Evolutionary conservation across 2,329 filamentous ascomycete species (phyloP).

Genomic region (Colletotrichum somersetense): DNA sequence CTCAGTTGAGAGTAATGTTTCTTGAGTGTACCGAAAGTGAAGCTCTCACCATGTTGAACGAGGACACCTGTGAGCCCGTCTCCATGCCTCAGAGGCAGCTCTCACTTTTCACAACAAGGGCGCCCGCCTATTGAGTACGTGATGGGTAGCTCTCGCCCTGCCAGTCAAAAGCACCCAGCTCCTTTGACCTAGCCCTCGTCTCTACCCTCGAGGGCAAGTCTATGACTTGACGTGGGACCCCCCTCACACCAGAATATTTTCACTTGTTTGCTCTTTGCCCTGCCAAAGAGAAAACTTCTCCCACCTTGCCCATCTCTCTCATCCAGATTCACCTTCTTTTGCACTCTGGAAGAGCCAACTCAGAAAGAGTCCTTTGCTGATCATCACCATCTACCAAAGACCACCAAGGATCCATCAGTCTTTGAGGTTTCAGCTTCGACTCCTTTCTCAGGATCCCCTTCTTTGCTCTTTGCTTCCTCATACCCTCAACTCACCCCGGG

Average conservation of each 20-base stretch:
- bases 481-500: not conserved
- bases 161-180: slow-evolving; percentile 8
- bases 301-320: not conserved
- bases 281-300: not conserved
- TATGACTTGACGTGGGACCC: not conserved
- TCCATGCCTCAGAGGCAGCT: not conserved
- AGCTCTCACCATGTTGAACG: not conserved
- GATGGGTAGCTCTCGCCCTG: not conserved
- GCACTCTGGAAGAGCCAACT: not conserved
- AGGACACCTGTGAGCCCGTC: too few relatives aligned
- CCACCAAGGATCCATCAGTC: not conserved
- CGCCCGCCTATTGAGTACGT: not conserved
- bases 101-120: not conserved
- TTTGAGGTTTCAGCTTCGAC: not conserved
- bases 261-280: not conserved
- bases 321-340: not conserved
- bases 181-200: slow-evolving; percentile 1
- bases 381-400: not conserved
- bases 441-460: not conserved
- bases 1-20: not conserved
- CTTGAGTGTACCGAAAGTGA: not conserved
- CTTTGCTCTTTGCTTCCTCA: too few relatives aligned
- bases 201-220: not conserved
- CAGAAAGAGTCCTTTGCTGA: not conserved
- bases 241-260: not conserved